These are phyloP conservation scores for Backusella psychrophila DNA, from an alignment of 192 early-diverging fungal genomes.

Conservation along the genomic window DNA sequence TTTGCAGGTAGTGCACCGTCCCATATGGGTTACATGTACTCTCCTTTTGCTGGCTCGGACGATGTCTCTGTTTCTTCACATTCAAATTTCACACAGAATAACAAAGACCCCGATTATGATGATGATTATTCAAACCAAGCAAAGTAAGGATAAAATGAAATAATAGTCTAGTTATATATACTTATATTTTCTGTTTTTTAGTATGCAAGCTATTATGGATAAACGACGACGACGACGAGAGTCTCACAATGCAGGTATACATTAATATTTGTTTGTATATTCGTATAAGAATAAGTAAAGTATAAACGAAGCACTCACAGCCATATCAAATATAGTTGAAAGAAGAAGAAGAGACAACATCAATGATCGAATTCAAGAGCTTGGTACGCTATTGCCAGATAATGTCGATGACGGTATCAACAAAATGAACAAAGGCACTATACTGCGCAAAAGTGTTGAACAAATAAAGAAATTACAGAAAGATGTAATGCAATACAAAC, in stretches of 20 bases:
- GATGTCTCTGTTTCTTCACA: constrained; percentile 11
- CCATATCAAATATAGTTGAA: constrained; percentile 65
- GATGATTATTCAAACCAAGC: constrained; percentile 34
- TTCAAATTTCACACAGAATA: constrained; percentile 5
- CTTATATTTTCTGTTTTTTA: constrained; percentile 14
- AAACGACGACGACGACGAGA: constrained; percentile 91
- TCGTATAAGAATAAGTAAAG: neutral
- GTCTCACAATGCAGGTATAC: constrained; percentile 85
- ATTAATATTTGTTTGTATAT: neutral
- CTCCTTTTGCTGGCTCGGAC: constrained; percentile 8
- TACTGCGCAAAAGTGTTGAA: constrained; percentile 91
- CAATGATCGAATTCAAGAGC: constrained; percentile 97
- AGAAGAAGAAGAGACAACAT: constrained; percentile 95
- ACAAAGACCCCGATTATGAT: constrained; percentile 21
- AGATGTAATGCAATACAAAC: constrained; percentile 28
- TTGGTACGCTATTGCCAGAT: constrained; percentile 83
- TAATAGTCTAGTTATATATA: neutral
- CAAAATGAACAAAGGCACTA: constrained; percentile 95
- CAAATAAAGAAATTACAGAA: constrained; percentile 61
- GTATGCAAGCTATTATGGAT: constrained; percentile 57
- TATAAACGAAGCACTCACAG: neutral
- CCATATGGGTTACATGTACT: constrained; percentile 18
- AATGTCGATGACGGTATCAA: constrained; percentile 72
- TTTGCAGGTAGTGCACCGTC: constrained; percentile 21
- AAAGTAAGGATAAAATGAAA: constrained; percentile 32